phyloP scores from a whole-genome alignment of 2,329 filamentous ascomycete species.

The Trichoderma pleuroti region DNA sequence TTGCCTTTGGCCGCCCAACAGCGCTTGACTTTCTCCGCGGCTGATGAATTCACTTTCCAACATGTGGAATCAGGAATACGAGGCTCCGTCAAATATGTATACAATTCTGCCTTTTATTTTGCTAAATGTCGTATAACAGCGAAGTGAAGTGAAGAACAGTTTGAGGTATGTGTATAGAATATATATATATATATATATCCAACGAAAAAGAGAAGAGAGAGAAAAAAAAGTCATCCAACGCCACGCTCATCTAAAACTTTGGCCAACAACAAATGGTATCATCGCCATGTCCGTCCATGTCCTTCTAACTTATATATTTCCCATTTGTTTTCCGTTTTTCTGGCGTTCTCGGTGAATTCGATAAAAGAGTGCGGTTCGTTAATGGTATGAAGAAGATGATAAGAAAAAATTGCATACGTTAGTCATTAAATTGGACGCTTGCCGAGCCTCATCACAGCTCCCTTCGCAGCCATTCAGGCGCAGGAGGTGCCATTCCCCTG shows the following conservation, averaged over 20 bases:
- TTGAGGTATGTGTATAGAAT: neutral
- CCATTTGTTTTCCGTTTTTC: conserved; percentile 10
- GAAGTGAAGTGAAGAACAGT: neutral
- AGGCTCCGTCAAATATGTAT: neutral
- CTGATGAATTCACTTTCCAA: neutral
- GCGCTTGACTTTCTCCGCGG: neutral
- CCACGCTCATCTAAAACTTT: conserved; percentile 18
- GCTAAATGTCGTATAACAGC: neutral
- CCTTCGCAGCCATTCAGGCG: conserved; percentile 59
- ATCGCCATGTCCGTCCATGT: conserved; percentile 16
- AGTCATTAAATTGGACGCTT: neutral
- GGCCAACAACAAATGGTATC: conserved; percentile 18
- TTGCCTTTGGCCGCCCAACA: neutral
- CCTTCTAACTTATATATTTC: conserved; percentile 8
- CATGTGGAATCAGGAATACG: neutral
- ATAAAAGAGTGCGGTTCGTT: conserved; percentile 1
- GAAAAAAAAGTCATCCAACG: conserved; percentile 1
- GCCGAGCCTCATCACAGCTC: neutral
- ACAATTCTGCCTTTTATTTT: neutral
- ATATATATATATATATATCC: neutral
- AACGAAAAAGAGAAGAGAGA: neutral
- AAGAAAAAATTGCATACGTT: neutral
- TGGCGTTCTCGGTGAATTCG: neutral
- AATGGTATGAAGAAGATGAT: neutral
- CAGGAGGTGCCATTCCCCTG: conserved; percentile 55